Evolutionary conservation across 495 filamentous ascomycete genomes (phyloP).

Genomic region (Trichocladium uniseriatum): DNA sequence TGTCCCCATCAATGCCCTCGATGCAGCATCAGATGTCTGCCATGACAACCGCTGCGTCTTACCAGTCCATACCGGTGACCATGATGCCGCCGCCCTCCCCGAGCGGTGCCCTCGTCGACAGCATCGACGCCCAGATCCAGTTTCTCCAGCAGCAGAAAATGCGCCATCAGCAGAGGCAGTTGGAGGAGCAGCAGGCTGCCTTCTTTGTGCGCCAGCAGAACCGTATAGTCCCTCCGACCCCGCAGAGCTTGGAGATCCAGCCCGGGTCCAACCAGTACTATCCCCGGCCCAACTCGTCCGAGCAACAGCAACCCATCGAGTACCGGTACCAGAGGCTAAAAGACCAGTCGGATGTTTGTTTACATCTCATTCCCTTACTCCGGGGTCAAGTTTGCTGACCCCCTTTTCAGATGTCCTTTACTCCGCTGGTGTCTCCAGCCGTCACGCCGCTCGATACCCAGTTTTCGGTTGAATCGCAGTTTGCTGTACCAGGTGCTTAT

Average conservation of each 20-base stretch:
- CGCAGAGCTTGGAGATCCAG: conserved; percentile 85
- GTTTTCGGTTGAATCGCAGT: conserved; percentile 69
- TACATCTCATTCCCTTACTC: conserved; percentile 4
- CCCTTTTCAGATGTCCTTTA: conserved; percentile 66
- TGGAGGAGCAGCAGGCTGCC: conserved; percentile 47
- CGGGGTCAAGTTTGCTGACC: conserved; percentile 22
- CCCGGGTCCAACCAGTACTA: conserved; percentile 51
- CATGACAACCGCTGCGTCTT: conserved; percentile 36
- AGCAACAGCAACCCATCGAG: conserved; percentile 57
- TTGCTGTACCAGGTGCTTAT: conserved; percentile 75
- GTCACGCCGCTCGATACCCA: conserved; percentile 84
- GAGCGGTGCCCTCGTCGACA: conserved; percentile 38
- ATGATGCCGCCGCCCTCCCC: conserved; percentile 36
- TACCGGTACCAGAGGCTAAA: conserved; percentile 60
- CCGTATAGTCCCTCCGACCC: conserved; percentile 77
- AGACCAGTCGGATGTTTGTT: conserved; percentile 70
- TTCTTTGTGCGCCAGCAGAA: conserved; percentile 47
- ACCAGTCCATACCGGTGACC: conserved; percentile 33
- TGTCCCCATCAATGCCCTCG: conserved; percentile 28
- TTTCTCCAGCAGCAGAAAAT: conserved; percentile 54
- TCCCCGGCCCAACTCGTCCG: conserved; percentile 30
- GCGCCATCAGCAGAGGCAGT: conserved; percentile 42
- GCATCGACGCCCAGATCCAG: conserved; percentile 52
- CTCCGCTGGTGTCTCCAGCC: conserved; percentile 86
- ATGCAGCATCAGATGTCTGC: conserved; percentile 40